Evolutionary conservation across 768 basidiomycete species (phyloP).

Genomic region (Boletus rubescentipes): DNA sequence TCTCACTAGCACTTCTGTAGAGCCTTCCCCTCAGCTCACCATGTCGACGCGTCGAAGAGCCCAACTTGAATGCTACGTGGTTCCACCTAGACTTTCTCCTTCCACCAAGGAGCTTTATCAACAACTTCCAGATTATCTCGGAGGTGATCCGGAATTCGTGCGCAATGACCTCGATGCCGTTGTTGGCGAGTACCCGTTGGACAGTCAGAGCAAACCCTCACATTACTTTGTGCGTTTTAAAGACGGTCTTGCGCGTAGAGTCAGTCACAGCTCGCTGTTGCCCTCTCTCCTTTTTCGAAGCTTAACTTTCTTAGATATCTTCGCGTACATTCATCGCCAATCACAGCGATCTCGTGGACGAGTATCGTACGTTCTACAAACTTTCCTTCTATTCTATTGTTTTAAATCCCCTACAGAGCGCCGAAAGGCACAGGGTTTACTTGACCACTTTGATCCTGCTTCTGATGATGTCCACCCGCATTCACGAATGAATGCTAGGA

Average conservation of each 20-base stretch:
- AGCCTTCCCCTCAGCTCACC: slow-evolving; percentile 4
- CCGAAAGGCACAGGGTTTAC: slow-evolving; percentile 40
- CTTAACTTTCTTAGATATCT: slow-evolving; percentile 39
- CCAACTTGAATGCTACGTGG: slow-evolving; percentile 35
- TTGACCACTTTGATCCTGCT: slow-evolving; percentile 60
- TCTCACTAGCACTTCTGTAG: slow-evolving; percentile 14
- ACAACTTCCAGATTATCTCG: slow-evolving; percentile 31
- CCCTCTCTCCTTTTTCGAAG: neutral
- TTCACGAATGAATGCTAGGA: slow-evolving; percentile 48
- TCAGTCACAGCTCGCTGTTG: slow-evolving; percentile 28
- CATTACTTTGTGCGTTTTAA: slow-evolving; percentile 63
- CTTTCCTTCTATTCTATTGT: neutral
- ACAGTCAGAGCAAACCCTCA: slow-evolving; percentile 30
- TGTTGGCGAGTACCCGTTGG: slow-evolving; percentile 52
- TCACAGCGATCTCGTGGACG: slow-evolving; percentile 47
- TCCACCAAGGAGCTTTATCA: slow-evolving; percentile 45
- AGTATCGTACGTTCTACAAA: slow-evolving; percentile 48
- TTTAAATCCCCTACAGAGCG: slow-evolving; percentile 39
- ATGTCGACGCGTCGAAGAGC: slow-evolving; percentile 17
- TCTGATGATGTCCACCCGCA: slow-evolving; percentile 52
- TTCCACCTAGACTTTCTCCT: slow-evolving; percentile 37
- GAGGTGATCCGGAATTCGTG: slow-evolving; percentile 34
- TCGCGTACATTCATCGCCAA: slow-evolving; percentile 38
- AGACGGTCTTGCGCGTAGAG: slow-evolving; percentile 60
- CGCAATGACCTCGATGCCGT: slow-evolving; percentile 42